phyloP scores from a whole-genome alignment of 2,329 filamentous ascomycete genomes.

The Arthrobotrys pseudoclavata region DNA sequence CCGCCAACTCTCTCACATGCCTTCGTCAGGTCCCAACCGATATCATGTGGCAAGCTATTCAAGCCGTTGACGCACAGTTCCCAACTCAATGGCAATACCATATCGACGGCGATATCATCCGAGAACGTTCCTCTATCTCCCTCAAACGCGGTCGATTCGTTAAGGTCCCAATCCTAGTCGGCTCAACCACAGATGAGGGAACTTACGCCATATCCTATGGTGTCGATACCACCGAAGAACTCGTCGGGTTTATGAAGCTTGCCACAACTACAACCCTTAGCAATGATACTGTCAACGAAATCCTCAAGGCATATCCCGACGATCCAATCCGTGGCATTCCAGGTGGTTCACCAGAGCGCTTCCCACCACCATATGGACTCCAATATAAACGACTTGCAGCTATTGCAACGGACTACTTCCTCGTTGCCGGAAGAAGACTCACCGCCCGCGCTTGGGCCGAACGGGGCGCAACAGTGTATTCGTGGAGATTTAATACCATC shows the following conservation, averaged over 20 bases:
- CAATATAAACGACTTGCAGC: constrained; percentile 72
- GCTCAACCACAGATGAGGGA: constrained; percentile 77
- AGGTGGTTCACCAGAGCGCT: constrained; percentile 35
- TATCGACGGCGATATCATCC: constrained; percentile 73
- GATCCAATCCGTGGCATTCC: constrained; percentile 42
- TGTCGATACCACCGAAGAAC: constrained; percentile 30
- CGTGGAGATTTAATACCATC: constrained; percentile 75
- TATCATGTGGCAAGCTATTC: constrained; percentile 35
- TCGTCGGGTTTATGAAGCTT: constrained; percentile 10
- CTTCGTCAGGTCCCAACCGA: constrained; percentile 72
- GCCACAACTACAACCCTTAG: constrained; percentile 1
- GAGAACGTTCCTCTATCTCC: constrained; percentile 70
- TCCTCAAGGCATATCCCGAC: constrained; percentile 41
- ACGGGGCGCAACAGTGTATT: constrained; percentile 70
- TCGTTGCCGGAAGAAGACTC: constrained; percentile 73
- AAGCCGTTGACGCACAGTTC: constrained; percentile 64
- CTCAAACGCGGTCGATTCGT: constrained; percentile 74
- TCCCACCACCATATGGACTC: constrained; percentile 64
- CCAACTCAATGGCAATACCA: constrained; percentile 69
- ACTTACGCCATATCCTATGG: constrained; percentile 21
- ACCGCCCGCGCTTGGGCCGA: constrained; percentile 71
- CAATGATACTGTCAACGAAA: constrained; percentile 21
- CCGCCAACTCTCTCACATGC: constrained; percentile 74
- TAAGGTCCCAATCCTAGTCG: constrained; percentile 74
- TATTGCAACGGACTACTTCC: constrained; percentile 71